Conservation (phyloP, 2,329 filamentous ascomycete species). For the Metarhizium guizhouense region DNA sequence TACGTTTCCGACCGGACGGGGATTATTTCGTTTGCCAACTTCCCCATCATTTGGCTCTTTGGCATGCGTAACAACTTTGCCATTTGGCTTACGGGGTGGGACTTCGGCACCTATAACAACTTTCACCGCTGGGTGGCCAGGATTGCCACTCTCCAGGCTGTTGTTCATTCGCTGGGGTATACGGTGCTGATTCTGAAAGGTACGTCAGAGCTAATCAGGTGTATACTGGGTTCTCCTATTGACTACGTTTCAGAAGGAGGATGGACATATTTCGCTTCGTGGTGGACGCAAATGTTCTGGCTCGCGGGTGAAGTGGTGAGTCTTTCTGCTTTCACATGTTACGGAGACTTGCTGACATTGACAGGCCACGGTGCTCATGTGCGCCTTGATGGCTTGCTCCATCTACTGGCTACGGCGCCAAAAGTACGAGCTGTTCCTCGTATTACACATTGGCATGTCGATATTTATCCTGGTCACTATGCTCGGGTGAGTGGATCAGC, state of each 20-base stretch:
- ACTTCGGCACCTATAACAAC: constrained; percentile 55
- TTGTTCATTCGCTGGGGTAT: constrained; percentile 55
- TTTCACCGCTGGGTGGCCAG: constrained; percentile 61
- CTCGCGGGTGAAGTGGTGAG: constrained; percentile 37
- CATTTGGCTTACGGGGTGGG: constrained; percentile 60
- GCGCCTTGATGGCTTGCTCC: constrained; percentile 35
- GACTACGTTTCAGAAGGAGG: constrained; percentile 23
- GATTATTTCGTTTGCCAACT: constrained; percentile 53
- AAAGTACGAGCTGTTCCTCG: constrained; percentile 43
- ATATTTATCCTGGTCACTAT: constrained; percentile 39
- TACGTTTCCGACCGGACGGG: constrained; percentile 57
- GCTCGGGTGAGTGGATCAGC: constrained; percentile 33
- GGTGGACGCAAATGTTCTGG: constrained; percentile 37
- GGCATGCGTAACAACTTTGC: constrained; percentile 58
- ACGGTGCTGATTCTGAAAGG: constrained; percentile 33
- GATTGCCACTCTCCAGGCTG: constrained; percentile 50
- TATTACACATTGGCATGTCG: constrained; percentile 42
- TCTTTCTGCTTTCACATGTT: neutral
- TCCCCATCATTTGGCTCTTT: constrained; percentile 58
- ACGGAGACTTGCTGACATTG: neutral
- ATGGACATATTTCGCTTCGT: constrained; percentile 25
- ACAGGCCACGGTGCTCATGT: constrained; percentile 36
- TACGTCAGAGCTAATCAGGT: constrained; percentile 7
- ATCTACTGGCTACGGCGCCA: constrained; percentile 41
- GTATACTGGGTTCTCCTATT: neutral